Evolutionary conservation across 495 filamentous ascomycete genomes (phyloP).

Genomic region (Lasiosphaeriaceae sp.): DNA sequence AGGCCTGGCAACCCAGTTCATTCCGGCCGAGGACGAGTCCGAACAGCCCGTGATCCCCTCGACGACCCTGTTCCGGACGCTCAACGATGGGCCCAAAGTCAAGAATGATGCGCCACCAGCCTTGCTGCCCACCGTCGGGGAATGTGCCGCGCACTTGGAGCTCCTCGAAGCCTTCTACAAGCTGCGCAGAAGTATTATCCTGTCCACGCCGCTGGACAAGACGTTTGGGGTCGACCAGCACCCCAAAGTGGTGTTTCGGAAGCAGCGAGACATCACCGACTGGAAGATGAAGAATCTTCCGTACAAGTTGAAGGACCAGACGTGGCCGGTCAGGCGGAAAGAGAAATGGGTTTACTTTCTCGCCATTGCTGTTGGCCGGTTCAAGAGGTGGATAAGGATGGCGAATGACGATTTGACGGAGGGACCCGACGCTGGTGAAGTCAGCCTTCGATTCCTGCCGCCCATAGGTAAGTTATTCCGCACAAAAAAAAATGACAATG

Average conservation of each 20-base stretch:
- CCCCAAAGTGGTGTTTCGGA: background rate
- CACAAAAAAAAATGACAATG: background rate
- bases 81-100: background rate
- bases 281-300: too few relatives aligned
- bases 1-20: background rate
- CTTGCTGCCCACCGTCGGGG: slow-evolving; percentile 17
- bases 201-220: slow-evolving; percentile 7
- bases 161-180: slow-evolving; percentile 29
- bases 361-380: background rate
- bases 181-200: slow-evolving; percentile 19
- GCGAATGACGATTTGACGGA: background rate
- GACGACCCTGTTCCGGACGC: background rate
- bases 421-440: background rate
- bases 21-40: background rate
- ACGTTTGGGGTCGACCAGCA: slow-evolving; percentile 7
- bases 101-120: background rate
- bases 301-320: slow-evolving; percentile 10
- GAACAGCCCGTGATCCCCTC: background rate
- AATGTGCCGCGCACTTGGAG: slow-evolving; percentile 35
- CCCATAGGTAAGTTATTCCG: background rate
- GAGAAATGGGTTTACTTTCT: slow-evolving; percentile 5
- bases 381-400: background rate
- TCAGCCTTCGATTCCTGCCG: background rate
- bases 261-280: background rate
- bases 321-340: background rate